phyloP scores from a whole-genome alignment of 2,329 filamentous ascomycete species.

The Pseudogymnoascus sp. region DNA sequence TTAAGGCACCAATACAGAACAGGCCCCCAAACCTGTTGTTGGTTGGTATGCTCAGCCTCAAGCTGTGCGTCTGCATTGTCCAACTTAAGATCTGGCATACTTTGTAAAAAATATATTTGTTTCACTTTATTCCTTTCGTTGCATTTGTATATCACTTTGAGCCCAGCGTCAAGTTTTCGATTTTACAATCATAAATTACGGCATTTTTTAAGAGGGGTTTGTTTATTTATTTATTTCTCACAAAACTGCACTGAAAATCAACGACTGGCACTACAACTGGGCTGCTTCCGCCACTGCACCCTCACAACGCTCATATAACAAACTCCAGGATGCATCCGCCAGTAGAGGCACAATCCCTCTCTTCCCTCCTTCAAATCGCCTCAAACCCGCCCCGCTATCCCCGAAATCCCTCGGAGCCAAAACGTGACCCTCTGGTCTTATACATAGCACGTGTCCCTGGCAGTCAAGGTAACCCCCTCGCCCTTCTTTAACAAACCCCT shows the following conservation, averaged over 20 bases:
- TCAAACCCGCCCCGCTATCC: constrained; percentile 83
- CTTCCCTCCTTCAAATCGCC: constrained; percentile 71
- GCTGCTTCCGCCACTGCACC: not conserved
- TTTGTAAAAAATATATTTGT: not conserved
- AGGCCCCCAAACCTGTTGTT: not conserved
- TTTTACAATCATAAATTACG: not conserved
- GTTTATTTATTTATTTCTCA: constrained; percentile 3
- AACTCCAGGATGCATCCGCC: not conserved
- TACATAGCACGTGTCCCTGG: constrained; percentile 94
- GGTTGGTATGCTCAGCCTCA: not conserved
- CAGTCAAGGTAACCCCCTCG: constrained; percentile 60
- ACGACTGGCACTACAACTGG: not conserved
- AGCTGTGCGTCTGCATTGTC: not conserved
- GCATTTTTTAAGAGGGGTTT: not conserved
- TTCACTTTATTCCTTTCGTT: not conserved
- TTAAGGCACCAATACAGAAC: not conserved
- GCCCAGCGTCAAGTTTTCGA: not conserved
- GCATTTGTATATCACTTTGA: not conserved
- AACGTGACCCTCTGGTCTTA: constrained; percentile 65
- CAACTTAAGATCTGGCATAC: not conserved
- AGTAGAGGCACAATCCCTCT: constrained; percentile 76
- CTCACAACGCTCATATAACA: not conserved
- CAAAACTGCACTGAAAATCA: not conserved
- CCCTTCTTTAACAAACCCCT: constrained; percentile 3
- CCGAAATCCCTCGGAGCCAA: constrained; percentile 62